These are phyloP conservation scores for Candida schatavii DNA, from an alignment of 805 yeast species.

Conservation along the genomic window DNA sequence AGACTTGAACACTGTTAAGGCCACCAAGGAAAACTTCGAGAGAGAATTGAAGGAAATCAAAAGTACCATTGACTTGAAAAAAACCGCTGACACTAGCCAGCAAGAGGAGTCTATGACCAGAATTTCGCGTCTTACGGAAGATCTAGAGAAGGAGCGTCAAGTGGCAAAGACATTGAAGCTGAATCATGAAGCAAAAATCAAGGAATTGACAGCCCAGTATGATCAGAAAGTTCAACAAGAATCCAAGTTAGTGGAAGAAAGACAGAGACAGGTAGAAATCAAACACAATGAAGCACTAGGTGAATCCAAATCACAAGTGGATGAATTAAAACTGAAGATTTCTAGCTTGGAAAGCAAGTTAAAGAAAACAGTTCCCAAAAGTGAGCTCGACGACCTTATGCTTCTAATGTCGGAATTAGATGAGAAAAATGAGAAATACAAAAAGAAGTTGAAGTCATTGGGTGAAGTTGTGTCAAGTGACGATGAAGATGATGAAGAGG, in stretches of 20 bases:
- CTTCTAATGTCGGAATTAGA: conserved; percentile 75
- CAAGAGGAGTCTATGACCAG: too few relatives aligned
- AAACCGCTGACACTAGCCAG: too few relatives aligned
- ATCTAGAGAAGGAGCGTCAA: not conserved
- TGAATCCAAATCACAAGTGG: not conserved
- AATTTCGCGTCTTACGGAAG: too few relatives aligned
- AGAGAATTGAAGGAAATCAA: not conserved
- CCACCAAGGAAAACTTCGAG: too few relatives aligned
- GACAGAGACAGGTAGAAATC: not conserved
- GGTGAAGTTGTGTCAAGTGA: conserved; percentile 69
- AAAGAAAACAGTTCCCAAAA: conserved; percentile 37
- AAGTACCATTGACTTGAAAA: too few relatives aligned
- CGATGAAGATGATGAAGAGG: conserved; percentile 66
- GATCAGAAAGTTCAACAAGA: too few relatives aligned
- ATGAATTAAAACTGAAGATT: conserved; percentile 2
- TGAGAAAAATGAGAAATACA: conserved; percentile 59
- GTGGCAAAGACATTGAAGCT: not conserved
- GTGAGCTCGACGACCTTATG: conserved; percentile 73
- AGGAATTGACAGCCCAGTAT: not conserved
- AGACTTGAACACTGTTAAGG: too few relatives aligned
- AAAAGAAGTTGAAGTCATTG: conserved; percentile 44
- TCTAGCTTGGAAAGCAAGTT: conserved; percentile 6
- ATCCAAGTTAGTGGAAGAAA: too few relatives aligned
- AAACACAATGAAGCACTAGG: too few relatives aligned
- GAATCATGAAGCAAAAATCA: too few relatives aligned